phyloP scores from a whole-genome alignment of 2,329 filamentous ascomycete species.

The Colletotrichum sp. region DNA sequence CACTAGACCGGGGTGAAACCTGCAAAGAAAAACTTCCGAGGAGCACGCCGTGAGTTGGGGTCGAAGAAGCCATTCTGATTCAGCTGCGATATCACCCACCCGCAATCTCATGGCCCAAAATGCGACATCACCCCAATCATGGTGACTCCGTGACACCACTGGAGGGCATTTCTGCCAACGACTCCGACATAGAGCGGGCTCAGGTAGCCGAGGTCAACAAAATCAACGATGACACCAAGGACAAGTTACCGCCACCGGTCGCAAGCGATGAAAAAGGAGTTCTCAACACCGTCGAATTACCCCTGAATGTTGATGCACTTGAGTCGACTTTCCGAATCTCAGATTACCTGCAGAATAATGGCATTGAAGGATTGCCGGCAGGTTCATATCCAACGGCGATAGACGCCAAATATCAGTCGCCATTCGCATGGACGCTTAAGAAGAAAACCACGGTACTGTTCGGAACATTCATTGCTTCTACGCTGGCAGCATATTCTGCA shows the following conservation, averaged over 20 bases:
- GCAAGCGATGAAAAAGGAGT: not conserved
- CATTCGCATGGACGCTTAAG: constrained; percentile 10
- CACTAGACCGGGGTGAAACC: not conserved
- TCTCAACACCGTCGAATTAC: not conserved
- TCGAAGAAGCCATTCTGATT: not conserved
- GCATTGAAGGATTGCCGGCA: not conserved
- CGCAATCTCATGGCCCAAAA: not conserved
- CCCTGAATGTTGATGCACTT: not conserved
- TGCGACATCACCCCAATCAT: not conserved
- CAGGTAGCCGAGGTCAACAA: not conserved
- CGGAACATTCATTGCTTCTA: constrained; percentile 47
- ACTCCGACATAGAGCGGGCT: not conserved
- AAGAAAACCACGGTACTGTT: constrained; percentile 24
- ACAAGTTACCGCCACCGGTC: not conserved
- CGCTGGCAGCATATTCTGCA: constrained; percentile 67
- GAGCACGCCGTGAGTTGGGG: not conserved
- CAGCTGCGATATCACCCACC: not conserved
- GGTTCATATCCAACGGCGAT: not conserved
- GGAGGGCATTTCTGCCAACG: not conserved
- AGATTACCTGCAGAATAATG: not conserved
- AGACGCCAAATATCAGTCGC: not conserved
- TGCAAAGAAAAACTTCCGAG: not conserved
- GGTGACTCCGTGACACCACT: not conserved
- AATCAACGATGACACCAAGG: not conserved
- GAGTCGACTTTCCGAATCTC: not conserved